Percentiles rank a stretch among this genome's conserved stretches.
phyloP scores from a whole-genome alignment of 2,329 filamentous ascomycete genomes.

The Fusarium protoensiforme region DNA sequence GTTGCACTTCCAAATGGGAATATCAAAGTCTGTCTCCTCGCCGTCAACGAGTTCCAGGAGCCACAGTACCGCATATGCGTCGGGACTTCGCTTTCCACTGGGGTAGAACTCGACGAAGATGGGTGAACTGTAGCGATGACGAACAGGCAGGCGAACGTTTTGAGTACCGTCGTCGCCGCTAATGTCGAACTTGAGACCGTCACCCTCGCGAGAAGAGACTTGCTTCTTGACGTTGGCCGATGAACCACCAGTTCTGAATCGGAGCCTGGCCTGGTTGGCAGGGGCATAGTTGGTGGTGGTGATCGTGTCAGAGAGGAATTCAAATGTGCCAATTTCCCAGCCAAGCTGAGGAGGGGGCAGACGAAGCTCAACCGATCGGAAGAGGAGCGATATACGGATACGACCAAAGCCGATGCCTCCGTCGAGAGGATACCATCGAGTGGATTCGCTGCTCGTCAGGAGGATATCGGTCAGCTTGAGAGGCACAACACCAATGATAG shows the following conservation, averaged over 20 bases:
- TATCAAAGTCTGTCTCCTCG: slow-evolving; percentile 78
- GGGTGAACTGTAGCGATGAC: slow-evolving; percentile 89
- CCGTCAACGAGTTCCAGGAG: slow-evolving; percentile 86
- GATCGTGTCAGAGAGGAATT: slow-evolving; percentile 81
- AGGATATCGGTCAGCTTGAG: slow-evolving; percentile 90
- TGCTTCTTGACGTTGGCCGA: slow-evolving; percentile 75
- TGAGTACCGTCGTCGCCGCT: slow-evolving; percentile 52
- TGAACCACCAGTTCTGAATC: slow-evolving; percentile 85
- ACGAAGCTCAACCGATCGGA: slow-evolving; percentile 87
- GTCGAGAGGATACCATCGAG: slow-evolving; percentile 95
- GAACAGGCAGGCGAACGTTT: slow-evolving; percentile 82
- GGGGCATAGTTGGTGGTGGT: slow-evolving; percentile 71
- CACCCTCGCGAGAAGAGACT: slow-evolving; percentile 70
- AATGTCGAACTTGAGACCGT: slow-evolving; percentile 62
- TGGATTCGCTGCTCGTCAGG: slow-evolving; percentile 85
- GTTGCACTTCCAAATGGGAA: slow-evolving; percentile 91
- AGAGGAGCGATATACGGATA: slow-evolving; percentile 87
- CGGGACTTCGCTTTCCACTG: slow-evolving; percentile 73
- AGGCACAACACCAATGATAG: slow-evolving; percentile 91
- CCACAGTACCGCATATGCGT: slow-evolving; percentile 86
- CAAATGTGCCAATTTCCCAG: slow-evolving; percentile 96
- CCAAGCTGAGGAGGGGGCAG: slow-evolving; percentile 88
- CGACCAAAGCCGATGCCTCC: slow-evolving; percentile 94
- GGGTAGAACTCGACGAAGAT: slow-evolving; percentile 88
- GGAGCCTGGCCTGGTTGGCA: slow-evolving; percentile 77